Base-by-base conservation (phyloP, 148 eudicot genomes). In the Oxyria digyna region DNA sequence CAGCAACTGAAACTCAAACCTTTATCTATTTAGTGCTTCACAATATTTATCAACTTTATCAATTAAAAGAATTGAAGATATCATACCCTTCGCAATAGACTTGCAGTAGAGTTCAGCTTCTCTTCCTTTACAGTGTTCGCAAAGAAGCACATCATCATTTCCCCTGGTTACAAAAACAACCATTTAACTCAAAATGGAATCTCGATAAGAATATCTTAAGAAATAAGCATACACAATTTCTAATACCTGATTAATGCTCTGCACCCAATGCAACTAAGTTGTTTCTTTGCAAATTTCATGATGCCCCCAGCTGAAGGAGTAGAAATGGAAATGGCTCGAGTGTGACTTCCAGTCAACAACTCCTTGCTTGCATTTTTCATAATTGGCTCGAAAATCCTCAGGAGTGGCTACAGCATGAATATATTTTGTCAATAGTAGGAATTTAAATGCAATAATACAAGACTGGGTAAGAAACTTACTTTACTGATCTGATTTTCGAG, bases 81-180 rank as follows among this genome's bases (percentile, higher is more conserved):
- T n/a, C 78, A 52, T 81, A 94, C 99, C 97, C 71, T 81, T 88
- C 23, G 87, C 84, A 67, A 94, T 81, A 7, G 97, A 79, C 81
- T 82, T 94, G 89, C 97, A 91, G 70, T 94, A 94, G 20, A 94
- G 87, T 83, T 94, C 97, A 66, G 99, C 96, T 83, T 94, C 97
- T 82, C 99, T 88, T 79, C 89, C 93, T 82, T 87, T 91, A 86
- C 99, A 94, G 77, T 94, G 99, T 26, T 89, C 77, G 73, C 99
- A 94, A 15, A 94, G 80, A 48, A 96, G 85, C 70, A 76, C 85
- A 80, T 81, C 85, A 80, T 81, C 86, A 68, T 82, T 77, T 72
- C 81, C 82, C 74, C 97, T 94, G 83, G 40, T 67, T 48, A 74
- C 81, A 67, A 62, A 49, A 9, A 8, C 65, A 59, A 31, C 18